A percentile compares a stretch with the other conserved stretches of the same genome.
phyloP scores from a whole-genome alignment of 257 asterid species.

The Solanum stenotomum region DNA sequence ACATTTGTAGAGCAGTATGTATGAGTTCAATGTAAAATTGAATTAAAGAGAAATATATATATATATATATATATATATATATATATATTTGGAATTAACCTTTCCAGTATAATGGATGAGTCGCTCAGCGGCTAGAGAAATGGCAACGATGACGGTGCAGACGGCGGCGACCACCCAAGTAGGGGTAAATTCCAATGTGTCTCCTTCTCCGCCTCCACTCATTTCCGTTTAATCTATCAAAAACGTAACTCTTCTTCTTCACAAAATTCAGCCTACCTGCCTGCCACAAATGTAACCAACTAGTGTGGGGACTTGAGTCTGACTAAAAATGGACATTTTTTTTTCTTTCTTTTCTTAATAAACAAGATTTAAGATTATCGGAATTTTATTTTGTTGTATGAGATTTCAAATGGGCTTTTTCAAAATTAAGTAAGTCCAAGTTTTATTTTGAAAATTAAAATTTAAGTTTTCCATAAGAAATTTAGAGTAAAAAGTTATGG shows the following conservation, averaged over 20 bases:
- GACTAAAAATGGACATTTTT: neutral
- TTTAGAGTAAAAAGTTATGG: neutral
- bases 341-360: neutral
- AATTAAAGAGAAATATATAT: neutral
- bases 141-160: conserved; percentile 63
- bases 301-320: neutral
- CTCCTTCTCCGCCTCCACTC: conserved; percentile 62
- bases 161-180: conserved; percentile 92
- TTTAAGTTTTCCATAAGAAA: neutral
- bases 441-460: neutral
- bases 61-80: no score
- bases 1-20: neutral
- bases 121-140: conserved; percentile 67
- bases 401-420: neutral
- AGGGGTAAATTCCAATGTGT: conserved; percentile 65
- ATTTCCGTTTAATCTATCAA: conserved; percentile 11
- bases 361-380: neutral
- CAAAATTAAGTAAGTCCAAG: neutral
- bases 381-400: neutral
- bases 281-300: neutral
- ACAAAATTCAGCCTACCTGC: neutral
- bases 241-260: neutral
- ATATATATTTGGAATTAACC: conserved; percentile 11
- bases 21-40: neutral
- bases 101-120: conserved; percentile 57